phyloP scores from a whole-genome alignment of 83 land plant genomes.

The Picea mariana region DNA sequence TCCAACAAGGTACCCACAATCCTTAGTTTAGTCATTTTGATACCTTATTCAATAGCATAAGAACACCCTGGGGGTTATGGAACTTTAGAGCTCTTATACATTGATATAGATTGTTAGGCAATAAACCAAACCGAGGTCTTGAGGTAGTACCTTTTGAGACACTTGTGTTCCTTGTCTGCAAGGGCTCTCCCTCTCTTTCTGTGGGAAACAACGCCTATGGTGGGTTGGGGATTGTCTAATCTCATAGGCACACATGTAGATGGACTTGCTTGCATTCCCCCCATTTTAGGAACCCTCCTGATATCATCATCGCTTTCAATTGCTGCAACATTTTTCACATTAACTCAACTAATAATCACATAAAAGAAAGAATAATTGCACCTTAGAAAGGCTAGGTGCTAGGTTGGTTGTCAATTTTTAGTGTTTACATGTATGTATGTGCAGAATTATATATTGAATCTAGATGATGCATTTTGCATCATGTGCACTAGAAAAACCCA shows the following conservation, averaged over 20 bases:
- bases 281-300: constrained; percentile 67
- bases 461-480: neutral
- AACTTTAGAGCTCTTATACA: neutral
- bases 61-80: neutral
- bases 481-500: neutral
- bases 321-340: constrained; percentile 17
- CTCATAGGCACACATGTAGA: constrained; percentile 36
- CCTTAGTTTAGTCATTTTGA: too few species aligned
- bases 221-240: constrained; percentile 28
- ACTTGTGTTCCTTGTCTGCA: constrained; percentile 71
- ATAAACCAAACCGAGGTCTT: neutral
- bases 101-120: neutral
- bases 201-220: constrained; percentile 24
- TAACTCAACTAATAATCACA: neutral
- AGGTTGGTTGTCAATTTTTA: too few species aligned
- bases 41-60: neutral
- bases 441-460: too few species aligned
- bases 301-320: constrained; percentile 76
- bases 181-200: constrained; percentile 62
- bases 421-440: too few species aligned
- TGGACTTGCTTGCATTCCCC: constrained; percentile 32
- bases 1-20: too few species aligned
- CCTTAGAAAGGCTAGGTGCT: too few species aligned
- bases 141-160: constrained; percentile 51
- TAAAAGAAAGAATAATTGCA: neutral